Base-by-base conservation (phyloP, 1,284 basidiomycete genomes). In the Ganoderma sinense region DNA sequence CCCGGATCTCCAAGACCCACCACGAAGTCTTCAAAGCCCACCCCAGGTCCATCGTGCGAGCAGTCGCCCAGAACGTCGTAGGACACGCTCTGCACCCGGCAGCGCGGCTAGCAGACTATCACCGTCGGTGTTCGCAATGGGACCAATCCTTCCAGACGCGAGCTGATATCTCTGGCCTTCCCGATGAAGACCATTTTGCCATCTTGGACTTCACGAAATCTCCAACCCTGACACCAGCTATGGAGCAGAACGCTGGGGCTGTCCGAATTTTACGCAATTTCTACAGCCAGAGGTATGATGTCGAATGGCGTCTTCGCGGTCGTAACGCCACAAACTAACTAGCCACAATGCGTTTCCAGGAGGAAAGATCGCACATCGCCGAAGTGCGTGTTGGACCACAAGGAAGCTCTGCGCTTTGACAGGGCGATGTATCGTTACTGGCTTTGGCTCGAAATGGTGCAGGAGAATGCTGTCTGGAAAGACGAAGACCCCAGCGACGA, bases 261-360 rank as follows among this genome's bases (percentile, higher is more conserved):
- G 74, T 80, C 14, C 67, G 26, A 10, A 65, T 65, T 7, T 58
- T 84, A 2, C 82, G 83, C 65, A 73, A 76, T 2, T 60, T 82
- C 6, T 84, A 81, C 66, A 84, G 83, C 65, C 73, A 78, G 70
- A 81, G 80, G 84, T 83, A 69, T n/a, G 58, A 26, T 23, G 60
- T 40, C 16, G n/a, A 1, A 1, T 43, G 4, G 2, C 29, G 11
- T 16, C 16, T 10, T 14, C n/a, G 5, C 13, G 6, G 18, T n/a
- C n/a, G n/a, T 36, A 51, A 11, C 55, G 18, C 18, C 61, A 74
- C 53, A 14, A 10, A 18, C 55, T 23, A 31, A 39, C 7, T 20
- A 31, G 14, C 53, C 51, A 55, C 45, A 23, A 66, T 4, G 20
- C 20, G 36, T 13, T 36, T 26, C 8, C 20, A 80, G 82, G 60